Evolutionary conservation across 306 rosid genomes (phyloP), one percentile per base, ranked within the genome.

Genomic region (Cicer judaicum): DNA sequence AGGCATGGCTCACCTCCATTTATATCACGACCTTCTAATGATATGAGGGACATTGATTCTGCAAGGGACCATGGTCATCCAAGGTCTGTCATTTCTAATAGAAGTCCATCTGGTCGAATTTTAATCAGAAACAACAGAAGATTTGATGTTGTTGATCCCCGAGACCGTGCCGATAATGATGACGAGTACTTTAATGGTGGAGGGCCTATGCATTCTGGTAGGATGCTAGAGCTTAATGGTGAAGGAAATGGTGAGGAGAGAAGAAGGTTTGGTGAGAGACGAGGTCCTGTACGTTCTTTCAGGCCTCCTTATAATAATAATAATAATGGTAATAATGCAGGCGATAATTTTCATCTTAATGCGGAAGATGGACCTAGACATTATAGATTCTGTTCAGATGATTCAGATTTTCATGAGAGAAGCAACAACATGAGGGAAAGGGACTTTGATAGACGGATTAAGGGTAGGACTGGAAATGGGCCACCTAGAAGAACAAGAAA

Each of bases 371-470:
- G 89, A 3, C 77, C 88, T 39, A 84, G 94, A 75, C 86, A 84
- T 65, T 85, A 81, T 62, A 81, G 93, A 84, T 89, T 87, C 84
- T 88, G 90, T 78, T 72, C 89, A 2, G 92, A 87, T 21, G 92
- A 83, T 61, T 73, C 86, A n/a, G 94, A 88, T 68, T 93, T 87
- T 70, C 97, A 89, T 70, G 96, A 91, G 67, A 87, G 98, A 83
- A 86, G 91, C 44, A 86, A 77, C 84, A 64, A 72, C 78, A 11
- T 91, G 68, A 86, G 91, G 82, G 97, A 82, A 15, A 91, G 90
- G 74, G 97, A 88, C 16, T 87, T 89, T 59, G 92, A 85, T 49
- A 86, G 91, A 52, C 70, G 93, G 55, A 79, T 91, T 13, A 89
- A 91, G 84, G 89, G 81, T 53, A 79, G 93, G 66, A 84, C 88